A percentile compares a stretch with the other conserved stretches of the same genome.
Evolutionary conservation across 1,284 basidiomycete genomes (phyloP).

Genomic region (Phenoliferia sp.): DNA sequence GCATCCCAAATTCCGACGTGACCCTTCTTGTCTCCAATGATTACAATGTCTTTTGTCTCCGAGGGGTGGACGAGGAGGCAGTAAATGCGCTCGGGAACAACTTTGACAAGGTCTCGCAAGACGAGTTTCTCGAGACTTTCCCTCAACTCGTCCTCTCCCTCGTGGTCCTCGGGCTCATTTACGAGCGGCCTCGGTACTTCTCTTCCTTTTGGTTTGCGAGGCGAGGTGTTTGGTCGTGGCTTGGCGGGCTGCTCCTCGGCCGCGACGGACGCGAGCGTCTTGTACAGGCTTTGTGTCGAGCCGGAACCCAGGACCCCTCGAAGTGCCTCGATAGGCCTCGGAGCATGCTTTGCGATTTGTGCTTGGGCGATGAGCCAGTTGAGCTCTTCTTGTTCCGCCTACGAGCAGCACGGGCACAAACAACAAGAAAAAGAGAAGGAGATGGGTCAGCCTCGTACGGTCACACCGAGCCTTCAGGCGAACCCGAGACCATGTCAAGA

Average conservation of each 20-base stretch:
- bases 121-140: not conserved
- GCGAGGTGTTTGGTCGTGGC: not conserved
- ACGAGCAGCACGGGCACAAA: too few species aligned
- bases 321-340: not conserved
- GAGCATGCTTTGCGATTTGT: not conserved
- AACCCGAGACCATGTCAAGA: not conserved
- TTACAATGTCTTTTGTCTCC: conserved; percentile 42
- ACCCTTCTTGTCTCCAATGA: conserved; percentile 48
- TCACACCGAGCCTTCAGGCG: not conserved
- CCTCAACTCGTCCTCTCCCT: not conserved
- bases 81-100: conserved; percentile 47
- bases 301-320: not conserved
- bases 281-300: not conserved
- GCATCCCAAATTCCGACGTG: conserved; percentile 45
- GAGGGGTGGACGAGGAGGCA: conserved; percentile 48
- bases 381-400: not conserved
- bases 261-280: not conserved
- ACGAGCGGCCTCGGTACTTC: not conserved
- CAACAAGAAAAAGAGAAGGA: too few species aligned
- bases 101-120: conserved; percentile 29
- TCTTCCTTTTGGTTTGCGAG: not conserved
- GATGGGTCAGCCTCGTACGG: not conserved
- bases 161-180: not conserved
- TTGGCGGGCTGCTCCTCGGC: not conserved
- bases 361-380: not conserved